Base-by-base conservation (phyloP, 768 basidiomycete genomes). In the Podaxis sp. region DNA sequence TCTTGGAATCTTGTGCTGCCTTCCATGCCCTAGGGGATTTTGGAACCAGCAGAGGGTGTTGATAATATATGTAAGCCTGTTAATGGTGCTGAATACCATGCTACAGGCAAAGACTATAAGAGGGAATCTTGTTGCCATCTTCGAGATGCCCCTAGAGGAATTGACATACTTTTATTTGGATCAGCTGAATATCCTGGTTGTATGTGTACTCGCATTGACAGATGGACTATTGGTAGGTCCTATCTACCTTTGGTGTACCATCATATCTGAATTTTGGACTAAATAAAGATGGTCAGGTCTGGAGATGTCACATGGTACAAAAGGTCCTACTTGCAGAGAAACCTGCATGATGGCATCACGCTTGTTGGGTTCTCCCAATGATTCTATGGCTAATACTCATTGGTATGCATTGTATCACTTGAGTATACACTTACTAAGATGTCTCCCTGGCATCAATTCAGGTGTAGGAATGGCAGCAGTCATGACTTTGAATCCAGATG, bases 301-400 rank as follows among this genome's bases (percentile, higher is more conserved):
- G 58, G 58, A 49, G 58, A 5, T 58, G 58, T 15, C 50, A 58
- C 26, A 58, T 58, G 58, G 58, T 58, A 8, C 58, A 58, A 33
- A 50, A 37, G 20, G 58, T 50, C 2, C 10, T 58, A 4, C 20
- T 50, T 10, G 20, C 6, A 8, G 33, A 33, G 2, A 50, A 11
- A 38, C 28, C 41, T 3, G 46, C 36, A 2, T 3, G 28, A 17
- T 50, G 46, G 58, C 38, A 58, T 24, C 44, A 58, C 20, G 10
- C 50, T 6, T 58, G 30, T 36, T 58, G 58, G 58, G 36, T 58
- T 3, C 20, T 58, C n/a, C 58, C 48, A 22, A 8, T 58, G 26
- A 37, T n/a, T 13, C 20, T 58, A 2, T 50, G 30, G 49, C 1
- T 58, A 7, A 22, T 24, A 12, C 22, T 38, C 1, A 17, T 36